Conservation (phyloP, 139 green algal species). For the Deuterostichococcus epilithicus region DNA sequence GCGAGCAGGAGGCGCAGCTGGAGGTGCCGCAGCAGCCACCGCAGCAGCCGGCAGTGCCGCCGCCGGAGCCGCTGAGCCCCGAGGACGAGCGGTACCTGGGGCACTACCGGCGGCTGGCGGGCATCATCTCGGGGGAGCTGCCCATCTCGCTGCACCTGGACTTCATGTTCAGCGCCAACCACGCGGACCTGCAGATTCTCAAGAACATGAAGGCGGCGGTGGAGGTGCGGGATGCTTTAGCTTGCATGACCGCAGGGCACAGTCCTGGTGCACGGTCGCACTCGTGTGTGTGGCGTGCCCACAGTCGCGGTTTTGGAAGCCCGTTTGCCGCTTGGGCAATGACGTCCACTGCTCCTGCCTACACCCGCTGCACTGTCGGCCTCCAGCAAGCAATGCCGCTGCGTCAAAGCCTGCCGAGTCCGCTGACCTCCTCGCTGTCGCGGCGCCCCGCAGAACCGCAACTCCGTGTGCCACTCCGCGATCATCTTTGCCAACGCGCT, state of each 20-base stretch:
- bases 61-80: slow-evolving; percentile 7
- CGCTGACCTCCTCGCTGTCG: not conserved
- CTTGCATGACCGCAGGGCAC: slow-evolving; percentile 32
- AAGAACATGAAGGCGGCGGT: slow-evolving; percentile 87
- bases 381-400: no score
- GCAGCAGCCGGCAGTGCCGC: slow-evolving; percentile 7
- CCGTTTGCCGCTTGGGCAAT: no score
- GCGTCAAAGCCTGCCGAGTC: not conserved
- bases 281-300: no score
- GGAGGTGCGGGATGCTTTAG: slow-evolving; percentile 49
- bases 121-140: slow-evolving; percentile 79
- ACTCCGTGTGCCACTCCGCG: slow-evolving; percentile 86
- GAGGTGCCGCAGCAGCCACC: slow-evolving; percentile 15
- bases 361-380: no score
- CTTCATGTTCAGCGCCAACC: slow-evolving; percentile 89
- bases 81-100: slow-evolving; percentile 18
- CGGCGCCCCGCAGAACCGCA: slow-evolving; percentile 13
- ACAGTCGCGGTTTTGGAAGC: no score
- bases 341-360: no score
- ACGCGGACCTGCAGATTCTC: slow-evolving; percentile 79
- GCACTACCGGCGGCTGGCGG: slow-evolving; percentile 44
- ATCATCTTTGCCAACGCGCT: slow-evolving; percentile 94
- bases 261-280: no score
- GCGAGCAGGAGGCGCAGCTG: slow-evolving; percentile 18
- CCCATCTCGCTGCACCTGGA: slow-evolving; percentile 89